phyloP scores from a whole-genome alignment of 2,329 filamentous ascomycete species.

The Sclerotiophoma versabilis region DNA sequence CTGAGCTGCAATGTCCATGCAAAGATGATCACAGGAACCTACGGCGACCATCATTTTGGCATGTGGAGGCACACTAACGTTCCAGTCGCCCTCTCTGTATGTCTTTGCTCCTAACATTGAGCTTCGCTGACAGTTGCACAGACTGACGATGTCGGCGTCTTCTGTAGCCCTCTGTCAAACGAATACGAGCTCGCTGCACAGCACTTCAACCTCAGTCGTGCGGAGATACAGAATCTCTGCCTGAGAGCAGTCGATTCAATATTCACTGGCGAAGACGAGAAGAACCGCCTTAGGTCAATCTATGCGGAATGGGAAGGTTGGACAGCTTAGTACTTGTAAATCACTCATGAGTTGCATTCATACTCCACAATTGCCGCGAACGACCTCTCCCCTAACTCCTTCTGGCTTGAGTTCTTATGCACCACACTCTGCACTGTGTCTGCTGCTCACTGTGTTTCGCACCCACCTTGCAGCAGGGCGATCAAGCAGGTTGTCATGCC shows the following conservation, averaged over 20 bases:
- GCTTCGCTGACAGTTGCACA: slow-evolving; percentile 45
- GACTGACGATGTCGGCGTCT: slow-evolving; percentile 86
- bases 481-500: neutral
- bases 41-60: slow-evolving; percentile 77
- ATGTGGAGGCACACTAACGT: slow-evolving; percentile 69
- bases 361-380: neutral
- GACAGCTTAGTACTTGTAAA: neutral
- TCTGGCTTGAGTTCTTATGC: neutral
- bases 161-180: slow-evolving; percentile 76
- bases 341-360: neutral
- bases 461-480: neutral
- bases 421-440: neutral
- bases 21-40: slow-evolving; percentile 72
- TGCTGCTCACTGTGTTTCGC: neutral
- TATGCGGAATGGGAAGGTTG: slow-evolving; percentile 34
- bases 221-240: slow-evolving; percentile 63
- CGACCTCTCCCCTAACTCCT: neutral
- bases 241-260: slow-evolving; percentile 68
- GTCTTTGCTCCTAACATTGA: slow-evolving; percentile 44
- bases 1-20: slow-evolving; percentile 82
- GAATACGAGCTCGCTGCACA: slow-evolving; percentile 77
- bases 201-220: slow-evolving; percentile 67
- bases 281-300: slow-evolving; percentile 56
- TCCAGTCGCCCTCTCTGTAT: slow-evolving; percentile 70
- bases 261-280: slow-evolving; percentile 71